Evolutionary conservation across 345 rosid species (phyloP).

Genomic region (Dimocarpus longan): DNA sequence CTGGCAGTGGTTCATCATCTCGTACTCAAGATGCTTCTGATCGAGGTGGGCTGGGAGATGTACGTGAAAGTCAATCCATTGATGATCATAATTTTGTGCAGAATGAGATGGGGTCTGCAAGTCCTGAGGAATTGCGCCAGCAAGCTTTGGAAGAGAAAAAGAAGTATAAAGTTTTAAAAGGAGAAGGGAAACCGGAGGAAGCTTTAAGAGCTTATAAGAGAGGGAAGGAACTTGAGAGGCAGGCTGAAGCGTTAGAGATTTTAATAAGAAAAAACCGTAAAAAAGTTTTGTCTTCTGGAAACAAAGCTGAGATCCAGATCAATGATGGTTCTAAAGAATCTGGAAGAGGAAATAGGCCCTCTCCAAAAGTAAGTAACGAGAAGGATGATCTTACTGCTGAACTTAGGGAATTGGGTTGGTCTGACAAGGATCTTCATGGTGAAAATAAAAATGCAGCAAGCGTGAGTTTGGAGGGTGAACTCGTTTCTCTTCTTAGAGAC

Average conservation of each 20-base stretch:
- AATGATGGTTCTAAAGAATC: conserved; percentile 49
- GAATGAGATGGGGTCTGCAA: conserved; percentile 37
- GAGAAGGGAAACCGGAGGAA: conserved; percentile 81
- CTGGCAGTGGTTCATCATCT: conserved; percentile 44
- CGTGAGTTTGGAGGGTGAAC: conserved; percentile 82
- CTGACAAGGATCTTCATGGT: conserved; percentile 57
- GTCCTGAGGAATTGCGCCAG: conserved; percentile 72
- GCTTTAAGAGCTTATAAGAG: conserved; percentile 88
- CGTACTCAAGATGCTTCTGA: conserved; percentile 34
- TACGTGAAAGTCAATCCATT: conserved; percentile 27
- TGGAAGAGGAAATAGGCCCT: conserved; percentile 42
- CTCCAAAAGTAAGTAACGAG: conserved; percentile 40
- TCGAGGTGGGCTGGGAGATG: conserved; percentile 33
- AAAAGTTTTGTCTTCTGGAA: conserved; percentile 42
- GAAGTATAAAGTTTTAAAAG: conserved; percentile 70
- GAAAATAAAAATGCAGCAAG: conserved; percentile 50
- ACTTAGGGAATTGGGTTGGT: conserved; percentile 80
- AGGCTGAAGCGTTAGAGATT: conserved; percentile 75
- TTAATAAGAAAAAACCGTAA: conserved; percentile 58
- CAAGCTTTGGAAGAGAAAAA: conserved; percentile 76
- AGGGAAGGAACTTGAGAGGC: conserved; percentile 94
- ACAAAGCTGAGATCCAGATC: conserved; percentile 36
- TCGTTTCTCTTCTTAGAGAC: conserved; percentile 73
- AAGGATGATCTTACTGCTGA: conserved; percentile 71
- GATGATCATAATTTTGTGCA: conserved; percentile 30